Conservation (phyloP, 1,139 yeast genomes). For the Blastobotrys elegans region DNA sequence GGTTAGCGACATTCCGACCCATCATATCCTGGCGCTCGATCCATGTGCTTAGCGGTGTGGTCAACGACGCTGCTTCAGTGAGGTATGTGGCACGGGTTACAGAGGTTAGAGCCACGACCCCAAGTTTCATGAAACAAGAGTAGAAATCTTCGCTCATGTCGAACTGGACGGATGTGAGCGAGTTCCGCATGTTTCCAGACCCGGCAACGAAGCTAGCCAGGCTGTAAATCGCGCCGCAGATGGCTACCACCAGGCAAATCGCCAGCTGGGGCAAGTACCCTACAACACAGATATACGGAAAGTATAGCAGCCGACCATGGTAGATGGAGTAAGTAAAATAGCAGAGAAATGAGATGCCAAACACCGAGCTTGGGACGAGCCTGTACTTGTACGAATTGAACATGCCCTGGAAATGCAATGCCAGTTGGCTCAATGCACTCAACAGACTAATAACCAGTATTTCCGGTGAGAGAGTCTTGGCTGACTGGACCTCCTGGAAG, state of each 20-base stretch:
- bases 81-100: constrained; percentile 64
- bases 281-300: constrained; percentile 52
- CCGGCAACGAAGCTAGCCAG: constrained; percentile 55
- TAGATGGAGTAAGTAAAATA: constrained; percentile 42
- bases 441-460: constrained; percentile 48
- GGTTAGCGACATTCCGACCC: constrained; percentile 7
- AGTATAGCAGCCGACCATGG: constrained; percentile 39
- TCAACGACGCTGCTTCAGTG: constrained; percentile 51
- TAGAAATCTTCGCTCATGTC: constrained; percentile 59
- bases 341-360: constrained; percentile 48
- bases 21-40: constrained; percentile 37
- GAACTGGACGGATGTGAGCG: constrained; percentile 30
- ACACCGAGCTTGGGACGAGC: constrained; percentile 54
- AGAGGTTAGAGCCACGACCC: constrained; percentile 58
- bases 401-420: constrained; percentile 55
- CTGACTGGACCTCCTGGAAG: constrained; percentile 62
- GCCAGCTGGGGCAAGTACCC: constrained; percentile 61
- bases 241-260: constrained; percentile 44
- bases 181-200: constrained; percentile 40
- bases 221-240: constrained; percentile 49
- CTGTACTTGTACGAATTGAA: constrained; percentile 49
- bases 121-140: constrained; percentile 54
- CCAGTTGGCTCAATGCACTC: constrained; percentile 51
- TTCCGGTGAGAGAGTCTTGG: constrained; percentile 49
- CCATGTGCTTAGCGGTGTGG: constrained; percentile 53